Evolutionary conservation across 2,329 filamentous ascomycete species (phyloP).

Genomic region (Hypocrella siamensis): DNA sequence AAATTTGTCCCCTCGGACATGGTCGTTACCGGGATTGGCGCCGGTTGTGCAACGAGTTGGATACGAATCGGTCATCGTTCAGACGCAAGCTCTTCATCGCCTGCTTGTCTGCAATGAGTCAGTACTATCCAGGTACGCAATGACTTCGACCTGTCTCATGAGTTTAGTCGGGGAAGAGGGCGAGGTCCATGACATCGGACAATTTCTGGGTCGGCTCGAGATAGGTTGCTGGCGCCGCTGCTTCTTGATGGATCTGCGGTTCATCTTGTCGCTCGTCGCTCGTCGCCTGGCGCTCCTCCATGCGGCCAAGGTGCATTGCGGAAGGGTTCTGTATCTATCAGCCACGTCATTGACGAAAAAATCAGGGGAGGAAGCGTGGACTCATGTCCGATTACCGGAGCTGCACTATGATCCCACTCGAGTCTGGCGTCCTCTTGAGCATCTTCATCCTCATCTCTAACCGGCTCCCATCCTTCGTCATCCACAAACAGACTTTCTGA

Average conservation of each 20-base stretch:
- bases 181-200: constrained; percentile 43
- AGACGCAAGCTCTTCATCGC: neutral
- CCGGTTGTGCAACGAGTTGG: constrained; percentile 88
- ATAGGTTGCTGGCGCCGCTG: constrained; percentile 13
- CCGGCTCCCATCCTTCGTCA: constrained; percentile 61
- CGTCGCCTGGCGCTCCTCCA: constrained; percentile 23
- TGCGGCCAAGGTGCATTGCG: no score
- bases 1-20: constrained; percentile 34
- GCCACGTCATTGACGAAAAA: constrained; percentile 4
- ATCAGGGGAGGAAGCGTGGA: no score
- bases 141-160: neutral
- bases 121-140: neutral
- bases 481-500: constrained; percentile 62
- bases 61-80: constrained; percentile 29
- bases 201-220: constrained; percentile 61
- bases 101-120: neutral
- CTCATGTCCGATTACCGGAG: constrained; percentile 32
- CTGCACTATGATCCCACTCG: constrained; percentile 57
- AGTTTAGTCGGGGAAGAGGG: constrained; percentile 23
- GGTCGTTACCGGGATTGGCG: constrained; percentile 48
- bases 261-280: constrained; percentile 7
- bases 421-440: constrained; percentile 51
- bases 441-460: constrained; percentile 42
- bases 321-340: constrained; percentile 26
- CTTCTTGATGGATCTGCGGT: constrained; percentile 7